Base-by-base conservation (phyloP, 768 basidiomycete species). In the Mycena polygramma region DNA sequence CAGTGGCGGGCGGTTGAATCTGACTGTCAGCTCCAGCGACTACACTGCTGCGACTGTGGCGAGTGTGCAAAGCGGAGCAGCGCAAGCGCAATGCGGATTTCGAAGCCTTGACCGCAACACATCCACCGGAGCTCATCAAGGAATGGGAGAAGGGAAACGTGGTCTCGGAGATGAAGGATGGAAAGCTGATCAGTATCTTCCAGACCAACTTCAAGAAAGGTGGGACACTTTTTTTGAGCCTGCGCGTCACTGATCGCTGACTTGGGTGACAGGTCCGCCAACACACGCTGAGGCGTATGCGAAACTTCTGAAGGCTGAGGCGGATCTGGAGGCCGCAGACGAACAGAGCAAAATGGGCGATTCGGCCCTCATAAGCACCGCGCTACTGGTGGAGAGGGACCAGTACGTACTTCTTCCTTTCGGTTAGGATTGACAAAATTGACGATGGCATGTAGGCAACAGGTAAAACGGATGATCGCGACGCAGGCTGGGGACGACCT, bases 221-320 rank as follows among this genome's bases (percentile, higher is more conserved):
- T 68, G 22, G 26, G 52, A 19, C 7, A n/a, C n/a, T n/a, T n/a
- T n/a, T n/a, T n/a, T n/a, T 30, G 39, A 39, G 13, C 36, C 13
- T 22, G 17, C 1, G 41, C 5, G 17, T 10, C 14, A 15, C 9
- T 4, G 15, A 54, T 10, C n/a, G 19, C 1, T 19, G 30, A n/a
- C n/a, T n/a, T 19, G 37, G 14, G 22, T 53, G 22, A 20, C 57
- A 65, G 64, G 58, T 11, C 70, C 70, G 2, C 70, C 70, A 20
- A 71, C 66, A 4, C 57, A 67, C 13, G 57, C 66, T 6, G 58
- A 36, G 4, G 59, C 65, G 19, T 71, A 71, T 22, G 43, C 17
- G 24, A 63, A 66, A 41, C 37, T 69, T 0, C 9, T 71, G 17
- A 20, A 35, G 2, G 69, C 57, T 1, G 57, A 64, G 30, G 19